Conservation (phyloP, 495 filamentous ascomycete genomes). For the Niebla homalea region DNA sequence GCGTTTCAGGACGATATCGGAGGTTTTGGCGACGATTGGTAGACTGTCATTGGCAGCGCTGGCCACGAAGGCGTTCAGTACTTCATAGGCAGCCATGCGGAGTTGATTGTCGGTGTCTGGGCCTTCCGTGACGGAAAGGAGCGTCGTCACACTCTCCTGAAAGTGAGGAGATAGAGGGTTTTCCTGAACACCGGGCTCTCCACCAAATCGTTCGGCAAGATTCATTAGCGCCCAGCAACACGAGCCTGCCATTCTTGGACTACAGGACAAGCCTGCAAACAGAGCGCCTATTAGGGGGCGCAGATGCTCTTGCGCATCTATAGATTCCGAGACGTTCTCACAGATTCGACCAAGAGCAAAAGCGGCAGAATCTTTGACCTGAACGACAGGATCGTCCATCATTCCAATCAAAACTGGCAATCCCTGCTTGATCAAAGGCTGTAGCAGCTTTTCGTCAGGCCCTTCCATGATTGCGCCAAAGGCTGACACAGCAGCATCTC, state of each 20-base stretch:
- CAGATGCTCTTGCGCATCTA: slow-evolving; percentile 71
- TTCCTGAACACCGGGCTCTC: slow-evolving; percentile 57
- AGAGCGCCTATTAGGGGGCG: slow-evolving; percentile 71
- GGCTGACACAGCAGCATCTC: slow-evolving; percentile 93
- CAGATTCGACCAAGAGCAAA: slow-evolving; percentile 94
- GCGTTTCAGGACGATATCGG: slow-evolving; percentile 72
- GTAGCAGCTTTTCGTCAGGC: slow-evolving; percentile 74
- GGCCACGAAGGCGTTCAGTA: slow-evolving; percentile 82
- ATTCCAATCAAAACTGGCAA: slow-evolving; percentile 79
- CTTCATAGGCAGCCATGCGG: slow-evolving; percentile 97
- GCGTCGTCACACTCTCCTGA: slow-evolving; percentile 73
- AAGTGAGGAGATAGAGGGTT: slow-evolving; percentile 88
- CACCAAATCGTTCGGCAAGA: slow-evolving; percentile 85
- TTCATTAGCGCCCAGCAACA: slow-evolving; percentile 99
- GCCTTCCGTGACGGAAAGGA: slow-evolving; percentile 74
- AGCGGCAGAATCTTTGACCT: slow-evolving; percentile 93
- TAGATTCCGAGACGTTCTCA: slow-evolving; percentile 73
- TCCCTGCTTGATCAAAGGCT: slow-evolving; percentile 88
- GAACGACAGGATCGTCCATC: slow-evolving; percentile 84
- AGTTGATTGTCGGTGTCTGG: slow-evolving; percentile 77
- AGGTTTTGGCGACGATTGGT: slow-evolving; percentile 63
- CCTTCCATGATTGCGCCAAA: slow-evolving; percentile 99
- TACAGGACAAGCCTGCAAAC: slow-evolving; percentile 82
- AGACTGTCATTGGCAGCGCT: slow-evolving; percentile 82
- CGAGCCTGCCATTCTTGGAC: slow-evolving; percentile 90